Percentiles rank a stretch among this genome's conserved stretches.
These are phyloP conservation scores for Mycena rosella DNA, from an alignment of 768 basidiomycete genomes.

Conservation along the genomic window DNA sequence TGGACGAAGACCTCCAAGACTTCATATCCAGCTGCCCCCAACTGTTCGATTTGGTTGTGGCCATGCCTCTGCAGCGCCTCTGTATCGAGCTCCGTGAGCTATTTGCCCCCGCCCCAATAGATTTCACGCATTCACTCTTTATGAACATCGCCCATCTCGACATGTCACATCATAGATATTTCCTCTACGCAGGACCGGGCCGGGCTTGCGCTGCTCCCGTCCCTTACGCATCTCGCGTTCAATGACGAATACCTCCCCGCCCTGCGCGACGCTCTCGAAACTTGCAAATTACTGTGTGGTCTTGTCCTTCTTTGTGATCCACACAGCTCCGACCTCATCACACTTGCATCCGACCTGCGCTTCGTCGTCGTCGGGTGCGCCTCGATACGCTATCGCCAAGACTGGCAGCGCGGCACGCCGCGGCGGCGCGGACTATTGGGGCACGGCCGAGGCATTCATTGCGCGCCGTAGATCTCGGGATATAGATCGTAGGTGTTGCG, in stretches of 20 bases:
- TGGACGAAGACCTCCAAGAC: too few species aligned
- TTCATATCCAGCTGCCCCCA: too few species aligned
- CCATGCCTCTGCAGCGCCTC: too few species aligned
- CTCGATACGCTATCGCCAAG: background rate
- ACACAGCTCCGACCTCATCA: background rate
- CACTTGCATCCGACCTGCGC: background rate
- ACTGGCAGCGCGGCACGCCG: background rate
- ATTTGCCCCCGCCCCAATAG: background rate
- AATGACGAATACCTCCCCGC: background rate
- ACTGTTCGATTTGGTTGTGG: too few species aligned
- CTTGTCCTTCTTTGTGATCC: background rate
- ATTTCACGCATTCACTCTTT: slow-evolving; percentile 5
- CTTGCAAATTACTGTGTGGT: background rate
- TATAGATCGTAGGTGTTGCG: too few species aligned
- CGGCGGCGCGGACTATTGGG: background rate
- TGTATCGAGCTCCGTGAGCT: background rate
- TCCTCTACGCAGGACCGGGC: too few species aligned
- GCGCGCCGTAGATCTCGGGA: too few species aligned
- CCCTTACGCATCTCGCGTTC: slow-evolving; percentile 1
- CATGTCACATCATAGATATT: too few species aligned
- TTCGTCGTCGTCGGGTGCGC: background rate
- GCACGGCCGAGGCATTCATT: background rate
- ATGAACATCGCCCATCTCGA: background rate
- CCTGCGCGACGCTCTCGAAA: background rate
- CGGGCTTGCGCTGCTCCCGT: background rate